Percentiles rank a stretch among this genome's conserved stretches.
phyloP scores from a whole-genome alignment of 176 grass and related monocot species.

The sorghum (Sorghum bicolor) region Sorghum_bicolor_NCBIv3 NC_012875.2:54457501-54458000 shows the following conservation, averaged over 20 bases:
- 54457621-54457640: too few relatives aligned
- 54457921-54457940: too few relatives aligned
- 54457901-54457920: too few relatives aligned
- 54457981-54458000: background rate
- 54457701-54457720: background rate
- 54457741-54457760: background rate
- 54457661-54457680: background rate
- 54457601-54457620: too few relatives aligned
- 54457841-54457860: background rate
- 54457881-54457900: too few relatives aligned
- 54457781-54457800: background rate
- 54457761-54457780: background rate
- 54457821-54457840: background rate
- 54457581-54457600: too few relatives aligned
- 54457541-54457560: too few relatives aligned
- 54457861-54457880: background rate
- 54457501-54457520: too few relatives aligned
- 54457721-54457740: background rate
- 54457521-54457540: too few relatives aligned
- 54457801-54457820: background rate
- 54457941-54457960: background rate
- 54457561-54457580: too few relatives aligned
- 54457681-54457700: slow-evolving; percentile 11
- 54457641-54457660: background rate
- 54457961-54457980: background rate